Evolutionary conservation across 2,329 filamentous ascomycete species (phyloP), one percentile per base, ranked within the genome.

Genomic region (Aureobasidium sp.): DNA sequence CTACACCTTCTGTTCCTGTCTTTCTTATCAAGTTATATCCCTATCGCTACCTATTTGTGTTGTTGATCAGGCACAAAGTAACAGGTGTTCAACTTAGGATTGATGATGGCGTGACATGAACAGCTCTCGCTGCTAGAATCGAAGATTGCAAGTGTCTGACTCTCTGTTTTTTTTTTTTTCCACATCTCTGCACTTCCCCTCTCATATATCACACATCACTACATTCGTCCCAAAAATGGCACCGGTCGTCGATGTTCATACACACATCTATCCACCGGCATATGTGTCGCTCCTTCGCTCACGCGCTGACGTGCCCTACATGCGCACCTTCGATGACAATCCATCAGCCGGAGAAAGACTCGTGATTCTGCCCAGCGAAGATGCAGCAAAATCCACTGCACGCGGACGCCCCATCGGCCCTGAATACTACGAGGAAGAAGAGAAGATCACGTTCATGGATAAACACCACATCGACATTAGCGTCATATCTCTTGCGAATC

Each of bases 381-480:
- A 65, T 45, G 66, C 67, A 19, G 63, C 68, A 11, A 70, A 67
- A 4, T 33, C 54, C 1, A 73, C 70, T n/a, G 66, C 70, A 9
- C 86, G 89, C 2, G 92, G 91, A 38, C 85, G 92, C 3, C 91
- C 92, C 3, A 84, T 96, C 45, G 93, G 90, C 23, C 79, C 84
- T 0, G 89, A 92, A 68, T 96, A 93, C 78, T 89, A 86, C 64
- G 89, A 90, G 46, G 85, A 95, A 61, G 75, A 79, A 17, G 81
- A 89, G 67, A 96, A 96, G 70, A 79, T 96, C 15, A 80, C 84
- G 51, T 96, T 96, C 75, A 96, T 96, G 92, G 81, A 90, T 71
- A 82, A 80, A 17, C 92, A 96, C 74, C 77, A 77, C 57, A 96
- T 96, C 71, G 82, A 88, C 72, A 84, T 87, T 64, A 94, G 89